These are phyloP conservation scores for Apium graveolens DNA, from an alignment of 129 eudicot species.

Conservation along the genomic window DNA sequence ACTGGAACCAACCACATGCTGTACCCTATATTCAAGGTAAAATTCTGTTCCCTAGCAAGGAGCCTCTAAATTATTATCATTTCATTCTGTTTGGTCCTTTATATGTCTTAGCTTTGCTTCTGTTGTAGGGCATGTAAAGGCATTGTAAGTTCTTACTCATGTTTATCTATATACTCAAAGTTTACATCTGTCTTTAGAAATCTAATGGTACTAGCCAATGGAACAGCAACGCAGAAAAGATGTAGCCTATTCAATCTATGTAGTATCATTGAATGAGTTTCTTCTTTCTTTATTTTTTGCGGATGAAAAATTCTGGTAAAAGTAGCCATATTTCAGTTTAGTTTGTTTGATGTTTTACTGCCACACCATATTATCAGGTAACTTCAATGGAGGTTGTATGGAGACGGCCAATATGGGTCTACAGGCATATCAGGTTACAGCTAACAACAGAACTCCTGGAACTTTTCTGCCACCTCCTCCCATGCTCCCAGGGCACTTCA, in stretches of 20 bases:
- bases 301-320: neutral
- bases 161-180: neutral
- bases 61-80: neutral
- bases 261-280: neutral
- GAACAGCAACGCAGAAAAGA: neutral
- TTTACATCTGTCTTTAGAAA: neutral
- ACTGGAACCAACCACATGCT: conserved; percentile 53
- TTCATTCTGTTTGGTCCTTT: neutral
- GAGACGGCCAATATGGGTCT: conserved; percentile 37
- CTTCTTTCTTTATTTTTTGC: neutral
- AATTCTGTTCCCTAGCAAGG: neutral
- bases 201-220: neutral
- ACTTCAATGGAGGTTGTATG: conserved; percentile 41
- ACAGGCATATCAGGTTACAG: conserved; percentile 55
- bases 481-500: conserved; percentile 9
- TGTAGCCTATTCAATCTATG: neutral
- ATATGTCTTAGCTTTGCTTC: neutral
- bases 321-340: neutral
- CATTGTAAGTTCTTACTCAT: neutral
- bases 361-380: conserved; percentile 28
- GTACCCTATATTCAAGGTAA: conserved; percentile 64
- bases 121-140: neutral
- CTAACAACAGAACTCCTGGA: conserved; percentile 37
- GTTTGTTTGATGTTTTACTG: neutral
- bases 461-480: conserved; percentile 44